A percentile compares a stretch with the other conserved stretches of the same genome.
phyloP scores from a whole-genome alignment of 305 asterid genomes.

The Withania somnifera region DNA sequence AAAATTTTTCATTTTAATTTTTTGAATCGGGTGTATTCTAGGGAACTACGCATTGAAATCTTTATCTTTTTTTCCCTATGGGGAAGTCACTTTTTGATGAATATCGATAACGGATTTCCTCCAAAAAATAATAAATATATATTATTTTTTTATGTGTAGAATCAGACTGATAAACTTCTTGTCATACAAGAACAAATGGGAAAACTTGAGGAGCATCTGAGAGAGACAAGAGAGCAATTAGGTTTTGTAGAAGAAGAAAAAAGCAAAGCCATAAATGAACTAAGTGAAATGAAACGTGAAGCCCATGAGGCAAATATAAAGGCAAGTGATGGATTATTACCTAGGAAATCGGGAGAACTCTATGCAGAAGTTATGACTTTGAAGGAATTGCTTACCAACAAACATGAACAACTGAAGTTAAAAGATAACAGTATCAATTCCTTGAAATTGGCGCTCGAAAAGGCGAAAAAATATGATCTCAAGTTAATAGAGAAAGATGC shows the following conservation, averaged over 20 bases:
- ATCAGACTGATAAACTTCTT: constrained; percentile 12
- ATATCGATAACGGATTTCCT: neutral
- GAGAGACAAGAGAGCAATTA: neutral
- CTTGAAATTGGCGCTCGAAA: constrained; percentile 28
- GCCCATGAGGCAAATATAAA: constrained; percentile 19
- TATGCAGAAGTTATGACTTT: constrained; percentile 1
- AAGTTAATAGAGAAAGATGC: constrained; percentile 30
- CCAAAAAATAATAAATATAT: too few species aligned
- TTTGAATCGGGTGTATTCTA: neutral
- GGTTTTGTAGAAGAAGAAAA: neutral
- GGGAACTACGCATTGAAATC: neutral
- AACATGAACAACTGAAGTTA: constrained; percentile 25
- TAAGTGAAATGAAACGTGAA: constrained; percentile 17
- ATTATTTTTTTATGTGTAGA: constrained; percentile 11
- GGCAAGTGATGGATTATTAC: neutral
- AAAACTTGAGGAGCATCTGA: constrained; percentile 40
- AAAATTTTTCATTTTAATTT: neutral
- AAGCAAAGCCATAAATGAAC: neutral
- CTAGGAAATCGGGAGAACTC: neutral
- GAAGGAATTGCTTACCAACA: constrained; percentile 21
- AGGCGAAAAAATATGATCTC: constrained; percentile 17
- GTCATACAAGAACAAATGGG: constrained; percentile 40
- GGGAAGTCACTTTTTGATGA: neutral
- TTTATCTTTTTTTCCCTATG: neutral
- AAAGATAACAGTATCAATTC: constrained; percentile 27